These are phyloP conservation scores for Fusarium sp. DNA, from an alignment of 2,329 filamentous ascomycete genomes.

Conservation along the genomic window DNA sequence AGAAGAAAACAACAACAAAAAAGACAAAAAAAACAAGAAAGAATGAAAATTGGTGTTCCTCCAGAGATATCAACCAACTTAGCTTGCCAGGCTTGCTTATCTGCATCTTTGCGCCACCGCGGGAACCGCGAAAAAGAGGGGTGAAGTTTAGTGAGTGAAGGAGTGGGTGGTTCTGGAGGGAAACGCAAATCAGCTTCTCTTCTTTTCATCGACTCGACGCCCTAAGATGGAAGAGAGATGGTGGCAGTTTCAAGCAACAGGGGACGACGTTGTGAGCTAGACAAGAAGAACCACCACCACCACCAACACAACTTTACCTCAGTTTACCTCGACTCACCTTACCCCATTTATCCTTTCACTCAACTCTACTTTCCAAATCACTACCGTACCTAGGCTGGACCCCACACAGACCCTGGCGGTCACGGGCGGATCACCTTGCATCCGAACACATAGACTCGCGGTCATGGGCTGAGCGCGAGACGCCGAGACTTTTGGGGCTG, in stretches of 20 bases:
- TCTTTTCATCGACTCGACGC: not conserved
- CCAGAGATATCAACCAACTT: not conserved
- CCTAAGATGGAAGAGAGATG: not conserved
- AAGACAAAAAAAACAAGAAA: not conserved
- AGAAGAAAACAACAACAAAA: not conserved
- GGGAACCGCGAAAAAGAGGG: constrained; percentile 8
- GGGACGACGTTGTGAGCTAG: constrained; percentile 8
- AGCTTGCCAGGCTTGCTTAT: not conserved
- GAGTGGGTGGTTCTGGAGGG: not conserved
- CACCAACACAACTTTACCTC: constrained; percentile 1
- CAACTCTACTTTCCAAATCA: not conserved
- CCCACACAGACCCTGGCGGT: constrained; percentile 19
- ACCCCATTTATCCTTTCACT: not conserved
- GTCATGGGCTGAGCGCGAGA: constrained; percentile 18
- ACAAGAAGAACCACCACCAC: not conserved
- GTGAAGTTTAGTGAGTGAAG: not conserved
- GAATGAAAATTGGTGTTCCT: not conserved
- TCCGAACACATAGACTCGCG: constrained; percentile 15
- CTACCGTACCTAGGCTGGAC: not conserved
- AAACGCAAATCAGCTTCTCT: constrained; percentile 15
- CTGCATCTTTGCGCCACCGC: not conserved
- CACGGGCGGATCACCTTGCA: constrained; percentile 1
- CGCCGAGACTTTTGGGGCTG: constrained; percentile 10
- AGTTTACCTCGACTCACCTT: not conserved
- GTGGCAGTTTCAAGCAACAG: constrained; percentile 12